Base-by-base conservation (phyloP, 306 rosid genomes). In the Cicer bijugum region DNA sequence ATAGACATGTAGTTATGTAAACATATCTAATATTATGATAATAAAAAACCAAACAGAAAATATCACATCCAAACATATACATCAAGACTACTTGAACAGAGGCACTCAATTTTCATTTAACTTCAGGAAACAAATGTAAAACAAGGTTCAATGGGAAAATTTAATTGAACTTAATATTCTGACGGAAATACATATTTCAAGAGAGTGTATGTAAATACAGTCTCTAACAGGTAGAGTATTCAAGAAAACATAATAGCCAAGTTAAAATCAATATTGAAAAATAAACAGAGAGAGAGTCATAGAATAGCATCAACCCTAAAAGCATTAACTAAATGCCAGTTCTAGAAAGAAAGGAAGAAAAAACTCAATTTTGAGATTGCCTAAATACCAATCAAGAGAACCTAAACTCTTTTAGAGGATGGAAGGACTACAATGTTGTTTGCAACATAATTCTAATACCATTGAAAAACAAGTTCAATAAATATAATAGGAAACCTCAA, bases 1-100 rank as follows among this genome's bases (percentile, higher is more conserved):
- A 62, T 46, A 73, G 59, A 60, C 20, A 73, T 46, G 63, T 16
- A 50, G 55, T 57, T 76, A 71, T 53, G 53, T 74, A 53, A 79
- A 71, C 45, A 75, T 63, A 71, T 45, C 50, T 62, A 40, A 60
- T 60, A 65, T 28, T 16, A 79, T 37, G 20, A 71, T 65, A 53
- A 53, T 39, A 35, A 69, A 50, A 50, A 12, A 74, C 74, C 59
- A 62, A 62, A 80, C 6, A n/a, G 2, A 44, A 57, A 74, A 75
- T 11, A 28, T 19, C 51, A 44, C 46, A 74, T 78, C 66, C 61
- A 37, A 53, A 71, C 4, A 71, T 64, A 28, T 35, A 51, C 39
- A 15, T 12, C 55, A 35, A 58, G 35, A 40, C 67, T 28, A 69
- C 38, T 15, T 11, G n/a, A 55, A 57, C 55, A 59, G 17, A 56